Evolutionary conservation across 139 green algal species (phyloP).

Genomic region (Tetradesmus lagerheimii): DNA sequence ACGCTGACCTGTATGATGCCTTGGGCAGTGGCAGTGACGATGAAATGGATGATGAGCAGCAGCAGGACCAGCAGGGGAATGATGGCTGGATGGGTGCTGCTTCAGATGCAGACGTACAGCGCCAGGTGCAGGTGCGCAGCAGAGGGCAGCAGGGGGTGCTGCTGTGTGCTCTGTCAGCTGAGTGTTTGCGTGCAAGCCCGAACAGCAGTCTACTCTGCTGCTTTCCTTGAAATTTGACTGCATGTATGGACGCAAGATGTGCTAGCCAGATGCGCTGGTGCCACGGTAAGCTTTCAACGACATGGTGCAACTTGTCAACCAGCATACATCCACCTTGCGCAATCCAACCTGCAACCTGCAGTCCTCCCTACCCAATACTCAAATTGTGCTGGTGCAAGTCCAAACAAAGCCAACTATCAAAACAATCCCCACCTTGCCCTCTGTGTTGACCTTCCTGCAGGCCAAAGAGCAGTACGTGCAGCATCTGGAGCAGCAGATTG

Average conservation of each 20-base stretch:
- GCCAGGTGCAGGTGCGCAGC: conserved; percentile 5
- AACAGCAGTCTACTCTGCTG: not conserved
- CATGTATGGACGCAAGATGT: no score
- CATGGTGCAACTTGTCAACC: no score
- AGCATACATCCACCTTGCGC: no score
- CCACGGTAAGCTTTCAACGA: no score
- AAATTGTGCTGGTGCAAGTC: no score
- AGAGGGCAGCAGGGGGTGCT: not conserved
- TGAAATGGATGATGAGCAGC: not conserved
- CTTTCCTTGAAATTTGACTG: no score
- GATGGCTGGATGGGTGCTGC: not conserved
- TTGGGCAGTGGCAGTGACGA: conserved; percentile 26
- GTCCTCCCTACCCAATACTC: no score
- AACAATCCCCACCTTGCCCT: not conserved
- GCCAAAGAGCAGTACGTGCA: not conserved
- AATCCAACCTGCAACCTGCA: no score
- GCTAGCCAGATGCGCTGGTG: not conserved
- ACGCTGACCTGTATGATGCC: conserved; percentile 24
- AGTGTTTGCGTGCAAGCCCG: not conserved
- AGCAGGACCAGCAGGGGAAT: not conserved
- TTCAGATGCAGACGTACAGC: not conserved
- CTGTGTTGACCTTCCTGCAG: not conserved
- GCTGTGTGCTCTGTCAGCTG: not conserved
- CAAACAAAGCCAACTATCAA: not conserved
- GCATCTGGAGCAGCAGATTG: conserved; percentile 30